Evolutionary conservation across 768 basidiomycete genomes (phyloP), one percentile per base, ranked within the genome.

Genomic region (Coprinopsis sp.): DNA sequence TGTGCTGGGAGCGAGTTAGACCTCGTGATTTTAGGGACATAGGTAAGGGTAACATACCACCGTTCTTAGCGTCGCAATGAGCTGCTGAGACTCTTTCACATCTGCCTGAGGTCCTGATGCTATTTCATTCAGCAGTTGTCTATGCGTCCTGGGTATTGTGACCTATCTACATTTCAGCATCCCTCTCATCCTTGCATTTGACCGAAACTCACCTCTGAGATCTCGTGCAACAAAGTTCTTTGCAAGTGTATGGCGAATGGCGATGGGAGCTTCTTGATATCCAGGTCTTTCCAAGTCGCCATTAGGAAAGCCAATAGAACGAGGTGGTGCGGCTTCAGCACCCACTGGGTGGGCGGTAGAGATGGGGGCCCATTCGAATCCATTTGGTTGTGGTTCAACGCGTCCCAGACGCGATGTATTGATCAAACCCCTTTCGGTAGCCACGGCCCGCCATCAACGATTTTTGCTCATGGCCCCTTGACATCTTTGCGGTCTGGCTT

Each of bases 241-340:
- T 82, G 78, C 12, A 87, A 57, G 54, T 83, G 79, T 16, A 88
- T 66, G 12, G 78, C 59, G 57, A 86, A 89, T 6, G 64, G 52
- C 18, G 76, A 59, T 1, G 85, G 78, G 8, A 87, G 70, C 21
- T 70, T 70, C 46, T 71, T 73, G 33, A 73, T 64, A 21, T 72
- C 70, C 47, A 71, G 70, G 52, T 84, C 81, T 58, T 78, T 82
- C 61, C 82, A 86, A 3, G 77, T 66, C 11, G 84, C 66, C 49
- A 81, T 67, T 28, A 90, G 68, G 21, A 88, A 67, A 27, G 76
- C 75, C 25, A 91, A 68, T 13, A 91, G 67, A 39, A 76, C 75
- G 41, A 91, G 69, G 59, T 92, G 90, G 55, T 91, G 89, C 1
- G 89, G 87, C 45, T 81, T 73, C 23, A 91, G 71, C 46, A 80